Evolutionary conservation across 192 early-diverging fungal genomes (phyloP).

Genomic region (Kickxella alabastrina): DNA sequence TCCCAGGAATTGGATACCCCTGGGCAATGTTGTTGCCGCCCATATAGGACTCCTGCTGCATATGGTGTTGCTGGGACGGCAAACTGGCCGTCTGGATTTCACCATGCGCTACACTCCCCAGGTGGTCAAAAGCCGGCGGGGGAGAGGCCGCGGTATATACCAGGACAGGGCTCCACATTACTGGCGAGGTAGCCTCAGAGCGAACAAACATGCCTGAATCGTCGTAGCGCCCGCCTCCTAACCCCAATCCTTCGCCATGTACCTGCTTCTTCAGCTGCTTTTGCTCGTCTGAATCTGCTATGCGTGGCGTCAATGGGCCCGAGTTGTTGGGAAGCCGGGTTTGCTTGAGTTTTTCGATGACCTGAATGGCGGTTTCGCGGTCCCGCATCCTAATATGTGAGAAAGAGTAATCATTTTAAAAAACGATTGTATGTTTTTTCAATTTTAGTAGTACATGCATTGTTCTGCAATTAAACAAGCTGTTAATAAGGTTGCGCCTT

Average conservation of each 20-base stretch:
- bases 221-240: constrained; percentile 10
- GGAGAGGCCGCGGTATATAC: constrained; percentile 32
- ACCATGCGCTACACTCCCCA: too few relatives aligned
- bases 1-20: too few relatives aligned
- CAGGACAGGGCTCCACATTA: constrained; percentile 47
- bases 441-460: too few relatives aligned
- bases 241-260: constrained; percentile 37
- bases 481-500: too few relatives aligned
- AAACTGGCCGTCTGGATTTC: too few relatives aligned
- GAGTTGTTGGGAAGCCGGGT: constrained; percentile 56
- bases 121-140: constrained; percentile 15
- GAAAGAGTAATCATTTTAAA: too few relatives aligned
- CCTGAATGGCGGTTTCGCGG: constrained; percentile 60
- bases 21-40: too few relatives aligned
- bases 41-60: neutral
- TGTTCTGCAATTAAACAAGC: too few relatives aligned
- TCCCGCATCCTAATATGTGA: constrained; percentile 63
- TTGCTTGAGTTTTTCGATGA: constrained; percentile 67
- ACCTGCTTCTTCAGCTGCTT: constrained; percentile 71
- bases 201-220: constrained; percentile 15
- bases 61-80: neutral
- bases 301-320: constrained; percentile 69
- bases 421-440: too few relatives aligned
- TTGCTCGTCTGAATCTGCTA: constrained; percentile 75
- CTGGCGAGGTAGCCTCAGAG: constrained; percentile 22